These are phyloP conservation scores for Kodamaea alishanica DNA, from an alignment of 1,139 yeast species.

Conservation along the genomic window DNA sequence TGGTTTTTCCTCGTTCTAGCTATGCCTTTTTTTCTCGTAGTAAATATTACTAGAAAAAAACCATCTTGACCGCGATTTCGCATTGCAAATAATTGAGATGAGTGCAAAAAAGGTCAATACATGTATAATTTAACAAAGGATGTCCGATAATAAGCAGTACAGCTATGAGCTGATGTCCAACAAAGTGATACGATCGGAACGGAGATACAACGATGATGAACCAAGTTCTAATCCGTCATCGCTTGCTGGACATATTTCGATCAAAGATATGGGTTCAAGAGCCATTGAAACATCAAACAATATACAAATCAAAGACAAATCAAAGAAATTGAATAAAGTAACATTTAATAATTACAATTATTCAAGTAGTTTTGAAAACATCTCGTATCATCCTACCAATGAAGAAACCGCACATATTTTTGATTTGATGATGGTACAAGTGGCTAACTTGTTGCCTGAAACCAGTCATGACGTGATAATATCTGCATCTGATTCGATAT, in stretches of 20 bases:
- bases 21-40: background rate
- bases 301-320: too few species aligned
- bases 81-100: too few species aligned
- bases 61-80: too few species aligned
- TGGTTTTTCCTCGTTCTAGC: background rate
- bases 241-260: constrained; percentile 59
- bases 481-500: constrained; percentile 63
- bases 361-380: constrained; percentile 18
- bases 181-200: constrained; percentile 62
- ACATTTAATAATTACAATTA: constrained; percentile 15
- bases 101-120: background rate
- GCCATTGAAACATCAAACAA: constrained; percentile 15
- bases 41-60: background rate
- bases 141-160: constrained; percentile 18
- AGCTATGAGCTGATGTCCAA: constrained; percentile 72
- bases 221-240: constrained; percentile 59
- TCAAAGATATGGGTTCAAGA: constrained; percentile 67
- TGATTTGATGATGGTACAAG: constrained; percentile 29
- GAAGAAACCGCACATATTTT: constrained; percentile 26
- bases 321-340: background rate
- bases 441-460: constrained; percentile 31
- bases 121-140: background rate
- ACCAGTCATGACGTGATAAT: constrained; percentile 42
- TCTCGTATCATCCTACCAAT: constrained; percentile 24
- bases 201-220: constrained; percentile 37